A percentile compares a stretch with the other conserved stretches of the same genome.
These are phyloP conservation scores for Nicotiana undulata DNA, from an alignment of 257 asterid genomes.

Conservation along the genomic window DNA sequence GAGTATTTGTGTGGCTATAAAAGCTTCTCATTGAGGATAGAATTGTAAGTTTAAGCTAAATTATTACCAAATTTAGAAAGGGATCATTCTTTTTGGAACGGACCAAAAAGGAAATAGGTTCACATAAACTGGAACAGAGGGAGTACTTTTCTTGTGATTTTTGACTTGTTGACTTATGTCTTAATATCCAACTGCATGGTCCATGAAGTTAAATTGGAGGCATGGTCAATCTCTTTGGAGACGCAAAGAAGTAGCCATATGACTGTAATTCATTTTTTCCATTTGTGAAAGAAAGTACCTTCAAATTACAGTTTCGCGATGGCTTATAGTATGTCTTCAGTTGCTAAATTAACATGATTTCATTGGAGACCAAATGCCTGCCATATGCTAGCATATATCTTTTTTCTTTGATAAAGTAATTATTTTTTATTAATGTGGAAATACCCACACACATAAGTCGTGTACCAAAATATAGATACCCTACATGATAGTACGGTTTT, in stretches of 20 bases:
- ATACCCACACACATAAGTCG: not conserved
- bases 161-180: not conserved
- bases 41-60: too few relatives aligned
- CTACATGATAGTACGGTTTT: not conserved
- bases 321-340: not conserved
- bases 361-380: not conserved
- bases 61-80: too few relatives aligned
- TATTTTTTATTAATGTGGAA: not conserved
- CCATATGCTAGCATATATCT: not conserved
- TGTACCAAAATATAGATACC: not conserved
- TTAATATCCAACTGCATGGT: not conserved
- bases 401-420: not conserved
- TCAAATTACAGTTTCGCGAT: not conserved
- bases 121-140: too few relatives aligned
- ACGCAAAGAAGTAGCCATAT: not conserved
- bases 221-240: not conserved
- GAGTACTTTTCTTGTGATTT: not conserved
- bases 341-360: not conserved
- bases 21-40: too few relatives aligned
- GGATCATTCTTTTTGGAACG: too few relatives aligned
- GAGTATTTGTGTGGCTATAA: too few relatives aligned
- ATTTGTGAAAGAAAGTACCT: not conserved
- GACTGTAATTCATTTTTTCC: not conserved
- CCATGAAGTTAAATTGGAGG: not conserved
- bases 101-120: too few relatives aligned